Evolutionary conservation across 129 eudicot species (phyloP), one percentile per base, ranked within the genome.

Genomic region (Tagetes erecta): DNA sequence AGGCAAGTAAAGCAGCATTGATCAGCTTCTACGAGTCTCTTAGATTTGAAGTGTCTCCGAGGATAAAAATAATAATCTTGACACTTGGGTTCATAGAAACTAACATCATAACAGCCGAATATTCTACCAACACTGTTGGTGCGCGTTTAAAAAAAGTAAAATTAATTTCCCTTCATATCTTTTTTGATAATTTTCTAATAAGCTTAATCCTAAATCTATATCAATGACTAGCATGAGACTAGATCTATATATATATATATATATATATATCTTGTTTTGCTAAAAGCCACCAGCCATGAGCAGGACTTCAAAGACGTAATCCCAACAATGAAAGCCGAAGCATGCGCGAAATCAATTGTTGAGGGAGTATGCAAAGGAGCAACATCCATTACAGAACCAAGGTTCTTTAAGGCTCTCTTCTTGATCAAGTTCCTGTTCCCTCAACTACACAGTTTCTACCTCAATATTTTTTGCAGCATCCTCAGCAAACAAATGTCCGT

Each of bases 1-100:
- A 88, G 87, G 90, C 90, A 68, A 88, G 90, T 47, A 87, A 87
- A 84, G 87, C 89, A 52, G 92, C 89, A 71, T 47, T 84, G 80
- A 71, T 82, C 2, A 51, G 81, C 77, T 74, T 84, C 72, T 84
- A 70, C 5, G 89, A 87, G 51, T 65, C 87, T 8, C 79, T 87
- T 55, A 82, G 88, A 62, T 71, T 76, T 13, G 92, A 87, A 76
- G 64, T 81, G 14, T 77, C 74, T 4, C 68, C 83, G 0, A 74
- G 56, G 44, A 47, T 87, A 67, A 57, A 51, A 3, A 60, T 87
- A 33, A 80, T 84, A 49, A 73, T 84, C 6, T 64, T 78, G 33
- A 80, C 82, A 13, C 84, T 81, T 3, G 92, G 92, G 12, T 76
- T 81, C 52, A 60, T 77, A 36, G 59, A 83, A 27, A 68, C 86